Percentiles rank a stretch among this genome's conserved stretches.
These are phyloP conservation scores for Russula foetens DNA, from an alignment of 768 basidiomycete species.

Conservation along the genomic window DNA sequence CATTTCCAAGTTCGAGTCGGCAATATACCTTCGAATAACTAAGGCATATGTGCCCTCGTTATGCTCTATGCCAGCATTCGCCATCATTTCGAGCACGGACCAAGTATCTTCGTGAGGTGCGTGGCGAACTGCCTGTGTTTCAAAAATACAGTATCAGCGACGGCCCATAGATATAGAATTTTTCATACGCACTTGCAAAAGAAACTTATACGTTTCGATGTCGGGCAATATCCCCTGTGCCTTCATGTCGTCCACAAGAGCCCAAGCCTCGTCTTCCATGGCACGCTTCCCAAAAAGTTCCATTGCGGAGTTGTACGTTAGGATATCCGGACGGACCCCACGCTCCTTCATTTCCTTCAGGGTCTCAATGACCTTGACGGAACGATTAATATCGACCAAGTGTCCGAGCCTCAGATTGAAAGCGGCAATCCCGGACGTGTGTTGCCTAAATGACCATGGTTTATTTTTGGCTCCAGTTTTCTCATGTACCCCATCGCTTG, in stretches of 20 bases:
- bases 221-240: conserved; percentile 43
- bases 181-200: conserved; percentile 43
- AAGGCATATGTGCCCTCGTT: conserved; percentile 45
- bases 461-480: not conserved
- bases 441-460: conserved; percentile 4
- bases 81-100: conserved; percentile 49
- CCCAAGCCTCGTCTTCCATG: conserved; percentile 35
- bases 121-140: conserved; percentile 25
- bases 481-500: not conserved
- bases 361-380: not conserved
- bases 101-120: conserved; percentile 26
- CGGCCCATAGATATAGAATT: conserved; percentile 15
- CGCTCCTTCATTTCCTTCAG: conserved; percentile 16
- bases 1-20: conserved; percentile 51
- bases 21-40: conserved; percentile 41
- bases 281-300: conserved; percentile 31
- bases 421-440: not conserved
- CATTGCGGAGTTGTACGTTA: conserved; percentile 27
- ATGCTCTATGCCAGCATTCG: conserved; percentile 38
- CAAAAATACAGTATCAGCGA: conserved; percentile 29
- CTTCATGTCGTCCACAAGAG: conserved; percentile 52
- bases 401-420: conserved; percentile 13
- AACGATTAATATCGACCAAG: not conserved
- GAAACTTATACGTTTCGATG: conserved; percentile 43
- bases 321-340: conserved; percentile 7